Evolutionary conservation across 2,329 filamentous ascomycete species (phyloP).

Genomic region (Kalaharituber pfeilii): DNA sequence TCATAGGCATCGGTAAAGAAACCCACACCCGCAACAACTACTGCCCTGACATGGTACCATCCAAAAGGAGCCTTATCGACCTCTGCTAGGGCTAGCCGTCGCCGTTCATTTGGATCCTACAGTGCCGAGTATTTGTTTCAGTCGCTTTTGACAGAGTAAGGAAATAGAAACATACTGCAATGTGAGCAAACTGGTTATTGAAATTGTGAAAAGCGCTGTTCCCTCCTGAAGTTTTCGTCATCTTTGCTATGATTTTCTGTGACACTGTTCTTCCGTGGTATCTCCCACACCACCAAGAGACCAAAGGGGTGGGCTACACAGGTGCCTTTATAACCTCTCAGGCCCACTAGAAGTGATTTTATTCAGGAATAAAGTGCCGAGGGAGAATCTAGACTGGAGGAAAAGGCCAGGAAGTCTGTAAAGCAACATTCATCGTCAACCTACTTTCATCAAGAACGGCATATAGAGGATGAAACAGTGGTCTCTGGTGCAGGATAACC

Average conservation of each 20-base stretch:
- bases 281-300: too few relatives aligned
- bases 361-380: too few relatives aligned
- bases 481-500: too few relatives aligned
- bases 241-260: slow-evolving; percentile 20
- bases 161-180: slow-evolving; percentile 24
- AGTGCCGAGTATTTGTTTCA: slow-evolving; percentile 26
- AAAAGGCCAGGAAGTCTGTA: too few relatives aligned
- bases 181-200: slow-evolving; percentile 51
- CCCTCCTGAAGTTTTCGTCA: slow-evolving; percentile 38
- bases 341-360: too few relatives aligned
- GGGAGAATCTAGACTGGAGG: too few relatives aligned
- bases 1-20: slow-evolving; percentile 82
- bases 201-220: slow-evolving; percentile 61
- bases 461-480: too few relatives aligned
- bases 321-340: too few relatives aligned
- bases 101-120: slow-evolving; percentile 57
- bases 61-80: slow-evolving; percentile 68
- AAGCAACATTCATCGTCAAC: too few relatives aligned
- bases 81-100: slow-evolving; percentile 61
- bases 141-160: background rate
- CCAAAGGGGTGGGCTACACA: too few relatives aligned
- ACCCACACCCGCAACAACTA: slow-evolving; percentile 63
- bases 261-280: too few relatives aligned
- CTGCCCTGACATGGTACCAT: slow-evolving; percentile 67
- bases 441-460: too few relatives aligned